Evolutionary conservation across 1,284 basidiomycete genomes (phyloP), one percentile per base, ranked within the genome.

Genomic region (Melampsora larici-populina): DNA sequence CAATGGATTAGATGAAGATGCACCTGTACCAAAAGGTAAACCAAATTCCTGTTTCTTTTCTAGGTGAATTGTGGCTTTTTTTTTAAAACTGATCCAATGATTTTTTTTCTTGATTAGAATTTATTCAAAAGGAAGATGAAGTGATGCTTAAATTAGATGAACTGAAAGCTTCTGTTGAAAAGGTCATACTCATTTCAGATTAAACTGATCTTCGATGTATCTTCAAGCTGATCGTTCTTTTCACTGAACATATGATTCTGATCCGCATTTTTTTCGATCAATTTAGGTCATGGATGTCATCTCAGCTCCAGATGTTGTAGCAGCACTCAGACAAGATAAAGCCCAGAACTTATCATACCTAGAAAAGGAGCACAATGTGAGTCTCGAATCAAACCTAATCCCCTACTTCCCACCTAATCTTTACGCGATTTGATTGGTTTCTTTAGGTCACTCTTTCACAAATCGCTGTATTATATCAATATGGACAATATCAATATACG

Each of bases 401-500:
- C 8, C 66, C 2, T 21, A 46, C 24, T 43, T 49, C 9, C 7
- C 2, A 21, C 36, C 29, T 0, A n/a, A 15, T 48, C n/a, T 26
- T 7, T 2, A 24, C 24, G 13, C 29, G 33, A 33, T 36, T 31
- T 21, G 21, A 8, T 31, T 18, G 5, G 13, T 17, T n/a, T 29
- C 33, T 70, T 9, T 83, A 96, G 92, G 89, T 99, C 79, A 94
- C 92, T 36, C 86, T 92, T 78, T 94, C 97, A 79, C 93, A 97
- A 89, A 97, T 99, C 84, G 92, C 91, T 70, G 92, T 93, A 1
- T 88, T 99, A 11, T 99, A 99, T 87, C 94, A 94, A 85, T 98
- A 96, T 85, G 97, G 96, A 77, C 91, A 98, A 84, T 98, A 95
- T 87, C 94, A 97, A 86, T 99, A 94, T 86, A 93, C 94, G 48